These are phyloP conservation scores for Cicer cuneatum DNA, from an alignment of 306 rosid species.

Conservation along the genomic window DNA sequence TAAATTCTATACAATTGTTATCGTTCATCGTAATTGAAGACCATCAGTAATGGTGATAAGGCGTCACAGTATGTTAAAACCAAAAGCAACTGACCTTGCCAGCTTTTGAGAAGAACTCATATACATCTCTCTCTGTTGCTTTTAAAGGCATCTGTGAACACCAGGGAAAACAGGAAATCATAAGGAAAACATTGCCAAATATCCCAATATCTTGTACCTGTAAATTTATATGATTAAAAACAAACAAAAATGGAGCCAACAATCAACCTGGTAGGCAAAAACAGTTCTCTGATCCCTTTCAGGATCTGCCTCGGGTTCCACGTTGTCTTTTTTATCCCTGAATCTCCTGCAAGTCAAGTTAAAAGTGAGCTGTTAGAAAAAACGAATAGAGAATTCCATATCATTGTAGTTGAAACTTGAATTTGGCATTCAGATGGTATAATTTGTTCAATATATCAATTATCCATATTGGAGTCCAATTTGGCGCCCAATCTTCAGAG, in stretches of 20 bases:
- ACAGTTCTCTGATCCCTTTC: slow-evolving; percentile 99
- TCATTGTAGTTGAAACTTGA: not conserved
- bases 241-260: not conserved
- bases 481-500: not conserved
- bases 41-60: not conserved
- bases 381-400: not conserved
- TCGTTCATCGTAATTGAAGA: slow-evolving; percentile 24
- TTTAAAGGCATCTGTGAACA: slow-evolving; percentile 90
- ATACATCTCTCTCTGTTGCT: slow-evolving; percentile 93
- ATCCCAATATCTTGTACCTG: slow-evolving; percentile 3
- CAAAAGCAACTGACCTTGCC: slow-evolving; percentile 80
- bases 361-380: slow-evolving; percentile 34
- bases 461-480: not conserved
- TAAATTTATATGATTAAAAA: slow-evolving; percentile 1
- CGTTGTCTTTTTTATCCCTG: slow-evolving; percentile 85
- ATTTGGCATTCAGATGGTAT: slow-evolving; percentile 5
- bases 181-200: slow-evolving; percentile 37
- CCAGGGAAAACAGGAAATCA: slow-evolving; percentile 38
- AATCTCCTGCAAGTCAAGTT: slow-evolving; percentile 67
- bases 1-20: slow-evolving; percentile 38
- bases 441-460: not conserved
- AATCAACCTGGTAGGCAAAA: slow-evolving; percentile 92
- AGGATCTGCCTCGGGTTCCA: slow-evolving; percentile 98
- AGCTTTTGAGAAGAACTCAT: slow-evolving; percentile 92
- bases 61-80: not conserved